Base-by-base conservation (phyloP, 805 yeast species). In the Yarrowia phangngaensis region DNA sequence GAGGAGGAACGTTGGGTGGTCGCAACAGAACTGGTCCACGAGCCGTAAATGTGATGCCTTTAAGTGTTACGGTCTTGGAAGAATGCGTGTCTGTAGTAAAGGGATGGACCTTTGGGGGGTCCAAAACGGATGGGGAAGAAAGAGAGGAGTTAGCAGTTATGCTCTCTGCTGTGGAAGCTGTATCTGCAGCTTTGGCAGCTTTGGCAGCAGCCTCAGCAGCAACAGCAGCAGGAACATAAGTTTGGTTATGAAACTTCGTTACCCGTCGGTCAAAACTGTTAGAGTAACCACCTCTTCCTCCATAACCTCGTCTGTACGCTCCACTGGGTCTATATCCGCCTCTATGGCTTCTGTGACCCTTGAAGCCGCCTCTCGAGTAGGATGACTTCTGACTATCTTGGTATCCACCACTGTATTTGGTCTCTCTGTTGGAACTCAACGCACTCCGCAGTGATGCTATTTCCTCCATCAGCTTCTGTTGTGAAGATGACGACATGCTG, bases 131-230 rank as follows among this genome's bases (percentile, higher is more conserved):
- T 15, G 12, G 16, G 4, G 36, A 17, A 13, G 30, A 27, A 9
- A 12, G 13, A 27, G 30, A 27, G 15, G 30, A 27, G 30, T n/a
- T 15, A 9, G 13, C 8, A 8, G 30, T 8, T 7, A 15, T 7
- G 9, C 3, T 15, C 30, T 4, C 12, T 7, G n/a, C 8, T 3
- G 30, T 15, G 9, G 30, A 12, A 15, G 30, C 15, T 13, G 14
- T 8, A 27, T 27, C 30, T 9, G 19, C 16, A 12, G 9, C 45
- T 17, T 7, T 13, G 1, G 45, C 32, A 11, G 45, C 45, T 11
- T 27, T 38, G 11, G 43, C 43, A n/a, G 43, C 47, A 4, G 47
- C 47, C 35, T 41, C 35, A 8, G 48, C 48, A 20, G 45, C 45
- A 8, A 38, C 45, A 4, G 45, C 45, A 4, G 45, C 22, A 4